Evolutionary conservation across 2,329 filamentous ascomycete genomes (phyloP).

Genomic region (Lachnellula cervina): DNA sequence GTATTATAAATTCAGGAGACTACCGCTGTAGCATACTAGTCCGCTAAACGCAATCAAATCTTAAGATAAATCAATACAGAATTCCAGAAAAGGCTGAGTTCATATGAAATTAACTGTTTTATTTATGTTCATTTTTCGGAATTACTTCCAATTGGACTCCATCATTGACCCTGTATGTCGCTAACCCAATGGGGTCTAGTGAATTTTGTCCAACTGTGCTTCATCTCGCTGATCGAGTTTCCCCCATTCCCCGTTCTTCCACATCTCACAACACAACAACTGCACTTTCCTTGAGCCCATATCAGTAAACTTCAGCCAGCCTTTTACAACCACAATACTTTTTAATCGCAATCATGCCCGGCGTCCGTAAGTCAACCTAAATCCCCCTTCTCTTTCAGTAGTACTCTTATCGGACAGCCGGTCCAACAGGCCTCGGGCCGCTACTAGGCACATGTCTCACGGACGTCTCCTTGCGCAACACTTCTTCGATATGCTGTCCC

Average conservation of each 20-base stretch:
- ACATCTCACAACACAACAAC: neutral
- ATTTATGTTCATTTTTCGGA: neutral
- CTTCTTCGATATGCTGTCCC: neutral
- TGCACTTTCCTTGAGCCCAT: neutral
- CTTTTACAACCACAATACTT: neutral
- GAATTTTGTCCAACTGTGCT: neutral
- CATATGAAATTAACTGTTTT: neutral
- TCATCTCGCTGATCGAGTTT: neutral
- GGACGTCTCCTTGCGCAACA: neutral
- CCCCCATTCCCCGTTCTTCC: neutral
- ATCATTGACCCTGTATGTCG: neutral
- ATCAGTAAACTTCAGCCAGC: neutral
- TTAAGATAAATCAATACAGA: no score
- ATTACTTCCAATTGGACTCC: neutral
- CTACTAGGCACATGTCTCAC: conserved; percentile 6
- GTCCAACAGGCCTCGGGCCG: neutral
- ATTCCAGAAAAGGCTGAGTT: neutral
- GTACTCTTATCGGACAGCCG: neutral
- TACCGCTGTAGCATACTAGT: no score
- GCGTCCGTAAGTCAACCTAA: neutral
- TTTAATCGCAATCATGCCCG: neutral
- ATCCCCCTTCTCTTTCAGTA: neutral
- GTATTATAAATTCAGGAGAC: no score
- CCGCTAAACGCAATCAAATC: no score
- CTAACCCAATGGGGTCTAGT: neutral